Percentiles rank a stretch among this genome's conserved stretches.
phyloP scores from a whole-genome alignment of 2,329 filamentous ascomycete species.

The Fusarium nygamai region DNA sequence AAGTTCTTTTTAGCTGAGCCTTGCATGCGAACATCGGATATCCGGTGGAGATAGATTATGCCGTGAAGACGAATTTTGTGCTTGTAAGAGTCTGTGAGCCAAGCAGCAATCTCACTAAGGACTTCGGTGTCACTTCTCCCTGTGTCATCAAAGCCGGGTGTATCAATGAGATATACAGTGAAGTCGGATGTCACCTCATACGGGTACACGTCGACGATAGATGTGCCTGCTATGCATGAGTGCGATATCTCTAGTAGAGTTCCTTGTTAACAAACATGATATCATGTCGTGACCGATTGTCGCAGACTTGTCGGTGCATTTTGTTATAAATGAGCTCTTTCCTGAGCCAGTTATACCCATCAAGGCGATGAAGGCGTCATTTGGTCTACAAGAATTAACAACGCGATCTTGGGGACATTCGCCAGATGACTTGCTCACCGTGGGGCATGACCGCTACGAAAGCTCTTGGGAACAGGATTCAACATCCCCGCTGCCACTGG shows the following conservation, averaged over 20 bases:
- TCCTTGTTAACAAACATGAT: neutral
- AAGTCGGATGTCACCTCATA: neutral
- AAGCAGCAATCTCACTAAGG: neutral
- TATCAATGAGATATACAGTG: neutral
- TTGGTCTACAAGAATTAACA: neutral
- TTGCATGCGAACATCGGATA: neutral
- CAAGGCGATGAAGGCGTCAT: neutral
- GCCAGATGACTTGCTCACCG: neutral
- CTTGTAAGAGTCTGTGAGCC: neutral
- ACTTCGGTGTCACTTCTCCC: neutral
- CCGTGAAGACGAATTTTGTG: neutral
- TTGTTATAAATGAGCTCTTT: neutral
- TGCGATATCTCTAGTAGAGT: fast-evolving
- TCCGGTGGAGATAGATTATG: neutral
- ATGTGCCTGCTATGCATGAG: neutral
- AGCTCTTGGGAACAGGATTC: neutral
- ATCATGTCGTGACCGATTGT: neutral
- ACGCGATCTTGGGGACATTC: neutral
- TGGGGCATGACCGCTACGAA: neutral
- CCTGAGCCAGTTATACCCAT: neutral
- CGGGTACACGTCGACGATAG: neutral
- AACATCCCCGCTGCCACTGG: neutral
- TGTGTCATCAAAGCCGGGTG: neutral
- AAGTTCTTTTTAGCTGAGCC: neutral
- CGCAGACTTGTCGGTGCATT: neutral